Percentiles rank a stretch among this genome's conserved stretches.
These are phyloP conservation scores for Fusarium gaditjirri DNA, from an alignment of 2,329 filamentous ascomycete genomes.

Conservation along the genomic window DNA sequence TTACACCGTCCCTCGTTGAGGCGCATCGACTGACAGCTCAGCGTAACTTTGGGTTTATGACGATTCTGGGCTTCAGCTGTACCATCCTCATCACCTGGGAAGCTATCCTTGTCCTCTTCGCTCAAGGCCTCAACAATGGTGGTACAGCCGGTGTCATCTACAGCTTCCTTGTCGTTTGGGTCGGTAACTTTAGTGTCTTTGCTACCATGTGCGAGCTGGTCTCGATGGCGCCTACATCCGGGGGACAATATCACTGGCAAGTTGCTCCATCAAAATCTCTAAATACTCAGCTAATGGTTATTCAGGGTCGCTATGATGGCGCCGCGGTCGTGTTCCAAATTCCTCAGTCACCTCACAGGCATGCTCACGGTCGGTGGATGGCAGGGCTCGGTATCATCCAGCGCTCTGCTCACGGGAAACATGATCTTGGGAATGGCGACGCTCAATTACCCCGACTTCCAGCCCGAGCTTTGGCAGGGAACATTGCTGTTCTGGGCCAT, in stretches of 20 bases:
- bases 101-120: constrained; percentile 48
- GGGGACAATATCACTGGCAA: constrained; percentile 69
- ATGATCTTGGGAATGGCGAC: constrained; percentile 53
- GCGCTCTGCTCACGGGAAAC: constrained; percentile 56
- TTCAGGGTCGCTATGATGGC: constrained; percentile 65
- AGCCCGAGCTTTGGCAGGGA: constrained; percentile 57
- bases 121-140: constrained; percentile 57
- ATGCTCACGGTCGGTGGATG: constrained; percentile 63
- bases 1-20: not conserved
- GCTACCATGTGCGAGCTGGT: constrained; percentile 54
- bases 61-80: constrained; percentile 63
- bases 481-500: constrained; percentile 62
- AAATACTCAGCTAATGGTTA: too few relatives aligned
- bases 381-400: constrained; percentile 50
- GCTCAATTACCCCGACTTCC: constrained; percentile 51
- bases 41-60: constrained; percentile 61
- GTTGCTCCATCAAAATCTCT: too few relatives aligned
- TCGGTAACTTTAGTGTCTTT: constrained; percentile 58
- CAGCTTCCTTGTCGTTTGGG: constrained; percentile 60
- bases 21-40: constrained; percentile 27
- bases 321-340: constrained; percentile 58
- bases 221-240: constrained; percentile 61
- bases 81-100: constrained; percentile 67
- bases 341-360: constrained; percentile 63
- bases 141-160: constrained; percentile 65